phyloP scores from a whole-genome alignment of 495 filamentous ascomycete species.

The Letharia columbiana region DNA sequence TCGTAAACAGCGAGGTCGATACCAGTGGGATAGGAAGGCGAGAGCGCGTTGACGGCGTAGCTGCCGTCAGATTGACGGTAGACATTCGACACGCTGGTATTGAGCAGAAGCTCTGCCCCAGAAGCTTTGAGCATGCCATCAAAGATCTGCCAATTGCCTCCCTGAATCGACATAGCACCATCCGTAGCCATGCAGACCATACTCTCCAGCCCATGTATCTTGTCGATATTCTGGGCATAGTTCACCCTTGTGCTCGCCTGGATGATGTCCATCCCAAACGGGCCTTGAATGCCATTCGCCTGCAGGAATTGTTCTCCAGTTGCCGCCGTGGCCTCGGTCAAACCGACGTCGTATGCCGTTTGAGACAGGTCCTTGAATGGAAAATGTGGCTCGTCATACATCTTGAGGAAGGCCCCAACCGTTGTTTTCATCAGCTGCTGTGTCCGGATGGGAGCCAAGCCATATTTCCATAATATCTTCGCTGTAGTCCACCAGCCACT shows the following conservation, averaged over 20 bases:
- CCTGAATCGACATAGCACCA: constrained; percentile 66
- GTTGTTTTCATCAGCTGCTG: constrained; percentile 62
- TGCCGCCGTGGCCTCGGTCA: constrained; percentile 53
- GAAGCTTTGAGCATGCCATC: constrained; percentile 63
- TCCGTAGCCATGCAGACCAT: constrained; percentile 93
- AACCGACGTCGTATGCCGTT: constrained; percentile 52
- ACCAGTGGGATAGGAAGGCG: constrained; percentile 13
- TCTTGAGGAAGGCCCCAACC: constrained; percentile 62
- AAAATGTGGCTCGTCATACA: constrained; percentile 77
- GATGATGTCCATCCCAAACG: constrained; percentile 74
- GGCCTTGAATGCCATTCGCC: constrained; percentile 50
- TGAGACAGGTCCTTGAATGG: constrained; percentile 70
- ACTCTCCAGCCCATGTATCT: constrained; percentile 82
- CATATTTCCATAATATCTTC: constrained; percentile 80
- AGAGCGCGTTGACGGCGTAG: constrained; percentile 40
- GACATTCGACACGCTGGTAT: constrained; percentile 60
- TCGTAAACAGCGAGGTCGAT: constrained; percentile 47
- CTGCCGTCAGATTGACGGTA: constrained; percentile 37
- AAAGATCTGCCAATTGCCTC: constrained; percentile 97
- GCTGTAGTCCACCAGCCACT: constrained; percentile 69
- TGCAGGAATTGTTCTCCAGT: constrained; percentile 66
- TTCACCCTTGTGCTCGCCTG: constrained; percentile 93
- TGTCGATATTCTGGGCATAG: constrained; percentile 77
- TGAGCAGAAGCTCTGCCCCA: constrained; percentile 51
- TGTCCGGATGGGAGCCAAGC: constrained; percentile 64